These are phyloP conservation scores for Ceratocystis variospora DNA, from an alignment of 2,329 filamentous ascomycete species.

Conservation along the genomic window DNA sequence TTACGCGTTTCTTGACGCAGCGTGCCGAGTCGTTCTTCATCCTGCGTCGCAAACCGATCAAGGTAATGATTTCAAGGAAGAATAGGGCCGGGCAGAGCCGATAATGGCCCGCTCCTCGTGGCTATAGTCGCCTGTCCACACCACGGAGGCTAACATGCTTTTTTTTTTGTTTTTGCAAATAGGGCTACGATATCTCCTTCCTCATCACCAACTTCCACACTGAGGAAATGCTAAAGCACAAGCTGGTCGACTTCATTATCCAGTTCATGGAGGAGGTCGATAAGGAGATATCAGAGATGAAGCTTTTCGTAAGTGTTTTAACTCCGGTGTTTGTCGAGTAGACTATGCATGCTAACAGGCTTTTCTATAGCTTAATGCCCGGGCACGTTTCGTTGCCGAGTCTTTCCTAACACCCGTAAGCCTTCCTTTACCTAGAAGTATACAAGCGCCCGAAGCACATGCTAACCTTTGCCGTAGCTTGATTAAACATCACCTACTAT, in stretches of 20 bases:
- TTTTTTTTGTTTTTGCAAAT: neutral
- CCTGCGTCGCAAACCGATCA: conserved; percentile 83
- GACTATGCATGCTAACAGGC: neutral
- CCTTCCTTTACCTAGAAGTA: conserved; percentile 2
- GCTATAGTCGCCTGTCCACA: conserved; percentile 33
- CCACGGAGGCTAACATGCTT: conserved; percentile 1
- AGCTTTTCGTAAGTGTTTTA: conserved; percentile 69
- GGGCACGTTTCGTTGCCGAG: conserved; percentile 94
- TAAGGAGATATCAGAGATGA: conserved; percentile 99
- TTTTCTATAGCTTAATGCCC: conserved; percentile 66
- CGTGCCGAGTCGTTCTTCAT: conserved; percentile 96
- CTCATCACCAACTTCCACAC: conserved; percentile 98
- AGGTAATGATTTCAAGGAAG: conserved; percentile 27
- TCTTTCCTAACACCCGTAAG: conserved; percentile 89
- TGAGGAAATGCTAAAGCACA: conserved; percentile 97
- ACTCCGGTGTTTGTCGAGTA: neutral
- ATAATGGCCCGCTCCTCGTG: conserved; percentile 22
- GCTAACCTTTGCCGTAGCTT: conserved; percentile 8
- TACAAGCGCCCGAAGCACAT: neutral
- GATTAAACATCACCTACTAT: conserved; percentile 13
- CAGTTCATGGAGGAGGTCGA: conserved; percentile 99
- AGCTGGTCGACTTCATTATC: conserved; percentile 97
- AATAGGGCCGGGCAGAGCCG: neutral
- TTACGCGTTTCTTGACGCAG: conserved; percentile 91
- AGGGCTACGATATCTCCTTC: conserved; percentile 94